A percentile compares a stretch with the other conserved stretches of the same genome.
phyloP scores from a whole-genome alignment of 2,329 filamentous ascomycete species.

The Drechslerella coelobrocha region DNA sequence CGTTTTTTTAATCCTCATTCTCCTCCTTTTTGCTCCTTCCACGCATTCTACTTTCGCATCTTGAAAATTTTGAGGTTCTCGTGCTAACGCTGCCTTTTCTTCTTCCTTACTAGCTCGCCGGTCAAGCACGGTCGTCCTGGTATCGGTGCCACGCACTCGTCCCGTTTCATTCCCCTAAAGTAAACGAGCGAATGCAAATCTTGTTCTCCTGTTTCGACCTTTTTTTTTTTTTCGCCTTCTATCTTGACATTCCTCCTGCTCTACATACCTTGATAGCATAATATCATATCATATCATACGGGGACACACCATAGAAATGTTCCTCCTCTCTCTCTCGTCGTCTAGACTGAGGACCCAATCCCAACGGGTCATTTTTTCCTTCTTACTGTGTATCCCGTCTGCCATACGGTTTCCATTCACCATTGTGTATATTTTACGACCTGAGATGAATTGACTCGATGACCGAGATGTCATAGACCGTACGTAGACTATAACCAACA shows the following conservation, averaged over 20 bases:
- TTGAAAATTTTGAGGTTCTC: neutral
- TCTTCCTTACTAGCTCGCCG: conserved; percentile 74
- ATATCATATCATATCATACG: conserved; percentile 43
- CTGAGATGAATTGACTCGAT: conserved; percentile 16
- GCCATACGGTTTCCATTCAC: conserved; percentile 24
- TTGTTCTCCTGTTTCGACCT: neutral
- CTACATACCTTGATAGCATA: conserved; percentile 14
- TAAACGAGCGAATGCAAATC: conserved; percentile 70
- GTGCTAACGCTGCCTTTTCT: conserved; percentile 16
- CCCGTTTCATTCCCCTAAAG: conserved; percentile 99
- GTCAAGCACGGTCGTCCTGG: conserved; percentile 99
- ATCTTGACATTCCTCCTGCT: neutral
- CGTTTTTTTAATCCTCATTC: conserved; percentile 60
- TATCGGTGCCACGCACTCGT: conserved; percentile 99
- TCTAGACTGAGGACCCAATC: no score
- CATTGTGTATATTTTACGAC: conserved; percentile 36
- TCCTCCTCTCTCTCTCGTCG: neutral
- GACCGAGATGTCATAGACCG: conserved; percentile 1
- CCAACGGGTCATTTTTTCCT: neutral
- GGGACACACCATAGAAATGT: conserved; percentile 1
- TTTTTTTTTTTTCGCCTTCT: neutral
- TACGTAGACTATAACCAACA: neutral
- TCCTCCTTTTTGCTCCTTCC: neutral
- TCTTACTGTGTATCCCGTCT: no score
- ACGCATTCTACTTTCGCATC: neutral